These are phyloP conservation scores for Chaetomium olivaceum DNA, from an alignment of 2,329 filamentous ascomycete genomes.

Conservation along the genomic window DNA sequence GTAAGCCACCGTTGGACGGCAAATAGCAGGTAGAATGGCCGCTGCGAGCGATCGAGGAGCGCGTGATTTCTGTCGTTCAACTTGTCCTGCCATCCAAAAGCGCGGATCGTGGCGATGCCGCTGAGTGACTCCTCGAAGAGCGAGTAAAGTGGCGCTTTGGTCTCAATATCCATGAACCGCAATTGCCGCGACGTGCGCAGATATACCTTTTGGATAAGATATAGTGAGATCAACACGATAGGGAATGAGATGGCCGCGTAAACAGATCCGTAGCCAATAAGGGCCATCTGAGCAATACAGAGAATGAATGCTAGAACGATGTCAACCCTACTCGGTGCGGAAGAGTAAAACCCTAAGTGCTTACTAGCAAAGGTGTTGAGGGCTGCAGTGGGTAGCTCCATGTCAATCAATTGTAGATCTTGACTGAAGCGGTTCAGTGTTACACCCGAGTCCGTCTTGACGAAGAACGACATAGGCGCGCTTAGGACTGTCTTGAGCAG, in stretches of 20 bases:
- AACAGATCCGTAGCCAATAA: slow-evolving; percentile 48
- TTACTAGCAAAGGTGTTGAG: slow-evolving; percentile 34
- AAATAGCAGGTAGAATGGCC: slow-evolving; percentile 58
- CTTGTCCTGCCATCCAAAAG: slow-evolving; percentile 54
- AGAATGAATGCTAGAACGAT: slow-evolving; percentile 28
- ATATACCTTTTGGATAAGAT: slow-evolving; percentile 50
- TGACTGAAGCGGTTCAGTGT: slow-evolving; percentile 41
- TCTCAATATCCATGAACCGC: slow-evolving; percentile 54
- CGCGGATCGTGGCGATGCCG: slow-evolving; percentile 52
- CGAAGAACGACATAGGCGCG: slow-evolving; percentile 39
- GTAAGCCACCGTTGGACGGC: slow-evolving; percentile 58
- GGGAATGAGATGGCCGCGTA: slow-evolving; percentile 49
- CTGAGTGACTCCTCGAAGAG: slow-evolving; percentile 50
- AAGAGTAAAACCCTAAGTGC: not conserved
- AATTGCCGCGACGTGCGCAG: slow-evolving; percentile 54
- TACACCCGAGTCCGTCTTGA: slow-evolving; percentile 38
- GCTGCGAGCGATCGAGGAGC: slow-evolving; percentile 55
- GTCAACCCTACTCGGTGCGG: not conserved
- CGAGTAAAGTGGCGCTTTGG: slow-evolving; percentile 51
- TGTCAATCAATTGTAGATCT: slow-evolving; percentile 37
- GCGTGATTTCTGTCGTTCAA: slow-evolving; percentile 47
- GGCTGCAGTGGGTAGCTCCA: slow-evolving; percentile 34
- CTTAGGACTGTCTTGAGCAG: slow-evolving; percentile 37
- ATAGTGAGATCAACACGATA: slow-evolving; percentile 39
- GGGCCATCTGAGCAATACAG: slow-evolving; percentile 45